Evolutionary conservation across 805 yeast genomes (phyloP).

Genomic region (Starmerella cellae): DNA sequence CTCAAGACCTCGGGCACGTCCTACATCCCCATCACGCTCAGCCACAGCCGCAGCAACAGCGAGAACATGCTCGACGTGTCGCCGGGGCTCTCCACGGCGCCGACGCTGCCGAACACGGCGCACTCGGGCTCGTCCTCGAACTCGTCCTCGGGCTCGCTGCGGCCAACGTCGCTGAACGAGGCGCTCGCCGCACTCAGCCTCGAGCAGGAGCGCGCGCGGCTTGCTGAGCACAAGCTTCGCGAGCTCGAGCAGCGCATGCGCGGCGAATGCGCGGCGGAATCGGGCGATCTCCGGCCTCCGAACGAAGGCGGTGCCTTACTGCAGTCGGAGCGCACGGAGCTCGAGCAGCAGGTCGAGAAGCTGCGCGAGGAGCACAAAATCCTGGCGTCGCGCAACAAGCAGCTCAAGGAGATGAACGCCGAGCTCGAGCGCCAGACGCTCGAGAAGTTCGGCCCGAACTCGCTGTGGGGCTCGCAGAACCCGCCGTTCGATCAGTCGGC

Average conservation of each 20-base stretch:
- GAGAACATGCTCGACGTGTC: constrained; percentile 6
- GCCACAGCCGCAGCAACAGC: constrained; percentile 20
- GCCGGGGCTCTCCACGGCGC: neutral
- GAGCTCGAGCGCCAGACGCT: constrained; percentile 28
- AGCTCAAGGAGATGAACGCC: constrained; percentile 29
- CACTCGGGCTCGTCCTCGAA: neutral
- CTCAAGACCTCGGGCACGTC: constrained; percentile 1
- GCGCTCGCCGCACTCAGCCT: constrained; percentile 16
- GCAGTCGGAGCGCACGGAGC: constrained; percentile 23
- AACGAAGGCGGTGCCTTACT: too few species aligned
- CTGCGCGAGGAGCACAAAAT: constrained; percentile 26
- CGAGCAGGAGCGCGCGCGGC: constrained; percentile 20
- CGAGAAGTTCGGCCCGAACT: constrained; percentile 24
- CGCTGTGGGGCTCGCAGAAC: constrained; percentile 17
- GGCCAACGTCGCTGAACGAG: neutral
- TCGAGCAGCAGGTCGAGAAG: constrained; percentile 21
- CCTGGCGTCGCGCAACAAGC: constrained; percentile 26
- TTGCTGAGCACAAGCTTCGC: constrained; percentile 1
- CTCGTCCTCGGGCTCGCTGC: neutral
- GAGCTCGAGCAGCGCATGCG: neutral
- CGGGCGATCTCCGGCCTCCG: too few species aligned
- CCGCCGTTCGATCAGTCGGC: neutral
- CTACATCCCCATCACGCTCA: neutral
- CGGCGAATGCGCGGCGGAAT: too few species aligned
- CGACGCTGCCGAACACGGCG: neutral